These are phyloP conservation scores for Volutella citrinella DNA, from an alignment of 2,329 filamentous ascomycete genomes.

Conservation along the genomic window DNA sequence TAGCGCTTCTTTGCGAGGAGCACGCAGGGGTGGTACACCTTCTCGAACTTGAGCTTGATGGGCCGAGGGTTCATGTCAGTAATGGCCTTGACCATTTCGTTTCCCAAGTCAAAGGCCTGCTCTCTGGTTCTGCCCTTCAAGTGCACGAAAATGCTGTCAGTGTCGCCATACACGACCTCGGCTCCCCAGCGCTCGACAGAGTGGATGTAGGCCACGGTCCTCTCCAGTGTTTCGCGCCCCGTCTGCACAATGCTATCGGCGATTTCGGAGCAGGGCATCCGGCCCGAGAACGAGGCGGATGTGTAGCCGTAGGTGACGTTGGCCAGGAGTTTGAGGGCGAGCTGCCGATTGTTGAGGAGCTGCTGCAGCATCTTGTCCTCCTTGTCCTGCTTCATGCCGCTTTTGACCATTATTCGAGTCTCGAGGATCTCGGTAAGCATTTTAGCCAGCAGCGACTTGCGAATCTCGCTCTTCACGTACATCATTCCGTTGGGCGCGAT, in stretches of 20 bases:
- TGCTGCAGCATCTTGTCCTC: constrained; percentile 82
- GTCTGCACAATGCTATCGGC: constrained; percentile 98
- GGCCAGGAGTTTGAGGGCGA: constrained; percentile 93
- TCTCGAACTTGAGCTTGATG: constrained; percentile 96
- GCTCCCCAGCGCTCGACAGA: constrained; percentile 84
- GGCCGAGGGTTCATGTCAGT: constrained; percentile 89
- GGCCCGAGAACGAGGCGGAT: constrained; percentile 91
- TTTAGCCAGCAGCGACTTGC: constrained; percentile 88
- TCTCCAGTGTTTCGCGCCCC: constrained; percentile 89
- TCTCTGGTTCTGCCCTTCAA: constrained; percentile 83
- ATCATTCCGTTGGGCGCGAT: constrained; percentile 96
- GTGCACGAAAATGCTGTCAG: constrained; percentile 89
- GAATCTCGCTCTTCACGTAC: constrained; percentile 80
- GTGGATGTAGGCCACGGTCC: constrained; percentile 89
- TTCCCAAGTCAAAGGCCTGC: constrained; percentile 87
- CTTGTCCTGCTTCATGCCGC: constrained; percentile 91
- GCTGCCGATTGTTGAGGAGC: constrained; percentile 86
- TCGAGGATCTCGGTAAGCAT: constrained; percentile 97
- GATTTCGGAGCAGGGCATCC: constrained; percentile 97
- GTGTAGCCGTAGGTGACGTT: constrained; percentile 99
- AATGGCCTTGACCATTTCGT: constrained; percentile 84
- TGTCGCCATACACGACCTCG: constrained; percentile 97
- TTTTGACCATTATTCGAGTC: constrained; percentile 96
- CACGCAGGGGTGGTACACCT: constrained; percentile 94
- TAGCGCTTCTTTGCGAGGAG: constrained; percentile 96